Base-by-base conservation (phyloP, 1,284 basidiomycete genomes). In the Fomes fomentarius region DNA sequence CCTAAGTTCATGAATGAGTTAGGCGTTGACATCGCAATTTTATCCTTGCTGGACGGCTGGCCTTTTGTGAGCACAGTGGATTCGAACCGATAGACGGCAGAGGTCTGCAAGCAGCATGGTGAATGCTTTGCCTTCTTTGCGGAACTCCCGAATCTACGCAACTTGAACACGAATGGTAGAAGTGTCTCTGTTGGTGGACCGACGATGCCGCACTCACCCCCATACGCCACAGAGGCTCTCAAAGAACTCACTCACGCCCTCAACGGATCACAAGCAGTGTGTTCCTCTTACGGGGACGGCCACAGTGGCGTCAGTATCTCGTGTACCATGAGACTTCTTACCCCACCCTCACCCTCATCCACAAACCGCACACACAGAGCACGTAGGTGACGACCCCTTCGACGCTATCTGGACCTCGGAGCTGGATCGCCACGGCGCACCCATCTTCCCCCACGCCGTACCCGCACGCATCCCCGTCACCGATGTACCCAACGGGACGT, bases 71-170 rank as follows among this genome's bases (percentile, higher is more conserved):
- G 82, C 25, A 8, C 19, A 15, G 74, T 89, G 87, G 28, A n/a
- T n/a, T n/a, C n/a, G n/a, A 72, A 87, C 85, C 4, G 87, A 86
- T 34, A 79, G 85, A 1, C 84, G 87, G 66, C 77, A 26, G 68
- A 74, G 15, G 73, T 85, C 19, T 82, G 81, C 63, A 57, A 65
- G 35, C 63, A 69, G 28, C 67, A 85, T 65, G 79, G 84, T 2
- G 62, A 65, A 37, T 74, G 82, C 58, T 90, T 89, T 66, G 83
- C 82, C 3, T 88, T 88, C 67, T 82, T 89, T 61, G 87, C 82
- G 2, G 79, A 76, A 37, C 65, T 89, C 47, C 87, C 87, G 8
- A 76, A 81, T 60, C 69, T 85, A 50, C 72, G 78, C 50, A 84
- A 90, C 62, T 66, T 80, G 12, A 65, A 90, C 62, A 66, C 80